Base-by-base conservation (phyloP, 1,284 basidiomycete genomes). In the Phellopilus nigrolimitatus region DNA sequence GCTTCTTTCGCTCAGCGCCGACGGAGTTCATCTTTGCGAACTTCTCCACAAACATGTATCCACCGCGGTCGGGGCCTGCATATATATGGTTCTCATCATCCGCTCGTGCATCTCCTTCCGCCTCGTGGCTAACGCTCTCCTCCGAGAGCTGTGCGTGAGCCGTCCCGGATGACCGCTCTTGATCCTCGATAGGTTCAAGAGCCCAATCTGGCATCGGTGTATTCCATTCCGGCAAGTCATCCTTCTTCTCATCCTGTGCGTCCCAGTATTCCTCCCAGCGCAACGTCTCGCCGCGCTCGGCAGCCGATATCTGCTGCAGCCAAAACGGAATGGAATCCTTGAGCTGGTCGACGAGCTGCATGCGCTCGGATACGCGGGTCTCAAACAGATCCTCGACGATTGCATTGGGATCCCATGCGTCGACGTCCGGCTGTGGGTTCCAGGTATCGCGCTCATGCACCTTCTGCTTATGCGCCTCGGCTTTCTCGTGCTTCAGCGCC, bases 241-340 rank as follows among this genome's bases (percentile, higher is more conserved):
- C 59, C 17, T 36, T 51, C 25, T 55, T 15, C 5, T 42, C 55
- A 51, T 43, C 44, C 49, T 62, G 42, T 68, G 64, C 59, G 57
- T 76, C 71, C 37, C 81, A 60, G 60, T 80, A 82, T 1, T 72
- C 68, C 54, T 78, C 75, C 63, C 79, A 58, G 22, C 68, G 67
- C 42, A 75, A 59, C 51, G 75, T 66, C 19, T 40, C 47, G 0
- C 74, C 78, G 24, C 68, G 66, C 60, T 74, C 70, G 7, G 76
- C 79, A 1, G 78, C 78, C 37, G 72, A 68, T 2, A 82, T 65
- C 3, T 74, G 75, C 15, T 69, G 63, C 25, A 70, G 68, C 80
- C 82, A 84, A 60, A 79, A 81, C 1, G 71, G 70, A 30, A 84
- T 58, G 33, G 62, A 56, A 27, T 64, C 65, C 3, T 50, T 56